These are phyloP conservation scores for Trifolium fragiferum DNA, from an alignment of 306 rosid genomes.

Conservation along the genomic window DNA sequence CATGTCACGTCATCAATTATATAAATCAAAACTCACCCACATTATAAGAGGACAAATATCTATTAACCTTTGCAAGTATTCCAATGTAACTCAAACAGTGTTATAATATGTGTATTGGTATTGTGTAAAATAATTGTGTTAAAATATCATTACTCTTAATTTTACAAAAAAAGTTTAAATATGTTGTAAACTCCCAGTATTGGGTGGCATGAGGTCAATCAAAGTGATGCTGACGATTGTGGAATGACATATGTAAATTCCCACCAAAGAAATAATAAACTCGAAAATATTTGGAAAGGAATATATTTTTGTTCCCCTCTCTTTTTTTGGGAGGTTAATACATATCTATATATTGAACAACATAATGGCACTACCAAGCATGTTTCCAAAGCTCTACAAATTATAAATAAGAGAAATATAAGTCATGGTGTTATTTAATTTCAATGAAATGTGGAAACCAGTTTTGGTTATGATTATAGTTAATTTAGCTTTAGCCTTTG, in stretches of 20 bases:
- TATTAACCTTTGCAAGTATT: no score
- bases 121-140: no score
- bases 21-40: no score
- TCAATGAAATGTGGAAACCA: constrained; percentile 53
- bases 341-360: constrained; percentile 43
- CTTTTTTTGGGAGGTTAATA: constrained; percentile 13
- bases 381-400: constrained; percentile 11
- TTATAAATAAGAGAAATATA: neutral
- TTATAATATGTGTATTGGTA: no score
- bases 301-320: constrained; percentile 36
- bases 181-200: neutral
- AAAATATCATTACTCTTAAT: no score
- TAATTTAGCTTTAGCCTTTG: constrained; percentile 67
- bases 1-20: no score
- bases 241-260: constrained; percentile 28
- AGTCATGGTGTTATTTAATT: constrained; percentile 35
- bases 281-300: constrained; percentile 23
- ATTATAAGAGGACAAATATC: no score
- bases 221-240: constrained; percentile 24
- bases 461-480: constrained; percentile 58
- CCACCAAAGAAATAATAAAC: constrained; percentile 37
- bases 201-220: constrained; percentile 9
- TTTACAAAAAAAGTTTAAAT: no score
- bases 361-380: constrained; percentile 7
- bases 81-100: no score